A percentile compares a stretch with the other conserved stretches of the same genome.
Conservation (phyloP, 805 yeast genomes). For the Candida insectorum region DNA sequence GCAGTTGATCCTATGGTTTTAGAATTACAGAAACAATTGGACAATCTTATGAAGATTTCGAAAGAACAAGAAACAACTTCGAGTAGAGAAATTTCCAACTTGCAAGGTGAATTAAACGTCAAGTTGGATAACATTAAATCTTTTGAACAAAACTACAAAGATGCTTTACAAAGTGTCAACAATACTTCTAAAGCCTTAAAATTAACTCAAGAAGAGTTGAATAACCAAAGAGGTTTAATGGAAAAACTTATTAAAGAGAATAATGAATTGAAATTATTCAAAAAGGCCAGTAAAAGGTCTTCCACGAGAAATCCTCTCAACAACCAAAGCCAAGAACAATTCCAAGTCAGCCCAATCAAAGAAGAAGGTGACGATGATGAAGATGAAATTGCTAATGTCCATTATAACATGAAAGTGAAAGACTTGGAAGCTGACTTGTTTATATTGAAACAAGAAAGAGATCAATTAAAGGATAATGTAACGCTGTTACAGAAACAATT, state of each 20-base stretch:
- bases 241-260: constrained; percentile 60
- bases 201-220: constrained; percentile 68
- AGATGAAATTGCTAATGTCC: constrained; percentile 42
- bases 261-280: constrained; percentile 60
- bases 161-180: constrained; percentile 67
- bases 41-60: constrained; percentile 48
- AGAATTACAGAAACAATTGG: constrained; percentile 53
- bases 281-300: constrained; percentile 39
- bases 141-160: constrained; percentile 64
- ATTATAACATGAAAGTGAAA: constrained; percentile 70
- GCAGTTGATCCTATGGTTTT: constrained; percentile 23
- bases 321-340: constrained; percentile 19
- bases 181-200: constrained; percentile 74
- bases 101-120: constrained; percentile 29
- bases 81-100: constrained; percentile 26
- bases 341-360: constrained; percentile 14
- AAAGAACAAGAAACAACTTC: constrained; percentile 39
- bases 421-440: constrained; percentile 83
- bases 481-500: constrained; percentile 58
- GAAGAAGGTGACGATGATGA: constrained; percentile 26
- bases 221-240: constrained; percentile 53
- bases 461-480: constrained; percentile 65
- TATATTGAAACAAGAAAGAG: constrained; percentile 79
- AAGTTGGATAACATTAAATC: constrained; percentile 27
- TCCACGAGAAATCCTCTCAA: constrained; percentile 23